Evolutionary conservation across 2,329 filamentous ascomycete genomes (phyloP), one percentile per base, ranked within the genome.

Genomic region (Aspergillus neoniger): DNA sequence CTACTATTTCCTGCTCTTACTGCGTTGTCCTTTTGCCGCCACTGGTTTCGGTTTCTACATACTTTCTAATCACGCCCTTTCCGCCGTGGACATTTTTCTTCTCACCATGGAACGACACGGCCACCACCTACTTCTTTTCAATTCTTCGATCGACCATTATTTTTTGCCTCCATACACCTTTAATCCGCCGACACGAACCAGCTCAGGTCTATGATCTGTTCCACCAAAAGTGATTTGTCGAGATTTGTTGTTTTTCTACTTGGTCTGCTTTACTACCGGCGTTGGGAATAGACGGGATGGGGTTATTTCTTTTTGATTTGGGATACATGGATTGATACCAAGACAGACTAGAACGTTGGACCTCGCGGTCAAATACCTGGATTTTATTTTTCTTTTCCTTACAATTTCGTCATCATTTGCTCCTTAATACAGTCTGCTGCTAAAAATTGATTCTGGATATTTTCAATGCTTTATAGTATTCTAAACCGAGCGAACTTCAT

Each of bases 281-380:
- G 74, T 76, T 77, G 69, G 71, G 67, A 55, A 75, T 77, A 77
- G 75, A 77, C 67, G 67, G 32, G 71, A 52, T 66, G 71, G 69
- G 64, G 57, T 71, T 60, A 53, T 57, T 44, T 62, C 28, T 44
- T 61, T 64, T 64, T 55, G 56, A 63, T 56, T 65, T 61, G 72
- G 73, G 69, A 73, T 72, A 66, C 69, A 74, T 72, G 72, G 72
- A 65, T 69, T 76, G 74, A 76, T 76, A 77, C 74, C 74, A 76
- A 69, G 68, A 69, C 61, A 68, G 67, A 69, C 58, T 77, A 77
- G 74, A 77, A 67, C 66, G 66, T 66, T 68, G 62, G 74, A 74
- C 74, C 73, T 72, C 75, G 65, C 72, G 73, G 75, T 75, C 72
- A 69, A 68, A 21, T 55, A 55, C 53, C 53, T 47, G 65, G 49